phyloP scores from a whole-genome alignment of 2,329 filamentous ascomycete genomes.

The Fusarium liriodendri region DNA sequence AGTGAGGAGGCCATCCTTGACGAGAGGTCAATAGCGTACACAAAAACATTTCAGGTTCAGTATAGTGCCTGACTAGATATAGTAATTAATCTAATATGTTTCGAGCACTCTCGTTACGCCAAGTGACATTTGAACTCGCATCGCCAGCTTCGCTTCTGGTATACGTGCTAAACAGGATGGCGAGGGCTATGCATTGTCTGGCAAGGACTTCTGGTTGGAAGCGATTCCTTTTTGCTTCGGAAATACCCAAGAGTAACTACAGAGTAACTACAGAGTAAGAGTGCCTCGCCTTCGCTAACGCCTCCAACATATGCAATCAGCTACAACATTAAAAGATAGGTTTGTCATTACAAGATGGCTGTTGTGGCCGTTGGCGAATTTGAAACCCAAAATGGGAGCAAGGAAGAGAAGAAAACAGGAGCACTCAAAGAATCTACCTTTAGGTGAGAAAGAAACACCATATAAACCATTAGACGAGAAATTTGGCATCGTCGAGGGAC shows the following conservation, averaged over 20 bases:
- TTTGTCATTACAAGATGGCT: too few species aligned
- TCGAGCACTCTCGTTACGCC: background rate
- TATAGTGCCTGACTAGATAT: background rate
- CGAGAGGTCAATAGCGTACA: slow-evolving; percentile 9
- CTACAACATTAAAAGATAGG: too few species aligned
- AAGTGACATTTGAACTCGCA: background rate
- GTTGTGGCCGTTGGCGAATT: too few species aligned
- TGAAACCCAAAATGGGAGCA: too few species aligned
- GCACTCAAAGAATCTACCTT: too few species aligned
- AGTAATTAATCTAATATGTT: background rate
- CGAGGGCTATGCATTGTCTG: background rate
- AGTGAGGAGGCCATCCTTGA: slow-evolving; percentile 27
- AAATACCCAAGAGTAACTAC: too few species aligned
- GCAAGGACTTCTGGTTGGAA: background rate
- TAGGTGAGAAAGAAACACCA: background rate
- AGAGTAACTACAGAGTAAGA: background rate
- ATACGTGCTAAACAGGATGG: accelerated
- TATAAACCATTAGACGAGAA: too few species aligned
- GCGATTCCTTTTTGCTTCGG: too few species aligned
- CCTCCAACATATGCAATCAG: too few species aligned
- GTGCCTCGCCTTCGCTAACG: too few species aligned
- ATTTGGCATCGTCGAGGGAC: too few species aligned
- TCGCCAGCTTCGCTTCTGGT: background rate
- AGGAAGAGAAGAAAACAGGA: too few species aligned
- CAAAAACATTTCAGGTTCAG: slow-evolving; percentile 13